phyloP scores from a whole-genome alignment of 257 asterid species.

The Phtheirospermum japonicum region DNA sequence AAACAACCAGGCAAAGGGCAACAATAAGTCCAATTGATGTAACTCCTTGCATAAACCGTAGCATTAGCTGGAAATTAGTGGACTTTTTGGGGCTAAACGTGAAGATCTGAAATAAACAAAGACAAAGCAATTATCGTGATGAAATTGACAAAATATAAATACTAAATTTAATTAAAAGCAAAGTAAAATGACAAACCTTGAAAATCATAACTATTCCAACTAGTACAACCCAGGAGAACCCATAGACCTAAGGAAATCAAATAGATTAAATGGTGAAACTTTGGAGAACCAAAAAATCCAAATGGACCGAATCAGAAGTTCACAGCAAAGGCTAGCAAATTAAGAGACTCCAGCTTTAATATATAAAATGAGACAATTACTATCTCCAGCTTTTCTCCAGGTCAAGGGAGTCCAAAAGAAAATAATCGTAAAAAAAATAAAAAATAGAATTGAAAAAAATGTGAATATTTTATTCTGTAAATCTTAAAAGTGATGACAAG shows the following conservation, averaged over 20 bases:
- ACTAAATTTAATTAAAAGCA: slow-evolving; percentile 8
- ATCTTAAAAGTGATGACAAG: slow-evolving; percentile 1
- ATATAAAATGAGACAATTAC: background rate
- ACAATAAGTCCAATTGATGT: slow-evolving; percentile 77
- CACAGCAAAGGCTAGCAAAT: background rate
- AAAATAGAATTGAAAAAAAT: too few species aligned
- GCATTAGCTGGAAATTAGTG: slow-evolving; percentile 83
- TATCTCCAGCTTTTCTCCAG: background rate
- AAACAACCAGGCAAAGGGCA: slow-evolving; percentile 71
- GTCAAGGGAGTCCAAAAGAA: background rate
- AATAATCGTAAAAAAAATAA: background rate
- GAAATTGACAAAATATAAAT: background rate
- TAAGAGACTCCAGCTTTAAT: slow-evolving; percentile 7
- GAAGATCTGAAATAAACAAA: slow-evolving; percentile 58
- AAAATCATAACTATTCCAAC: slow-evolving; percentile 75
- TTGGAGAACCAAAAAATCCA: background rate
- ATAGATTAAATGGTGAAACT: slow-evolving; percentile 19
- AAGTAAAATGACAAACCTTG: slow-evolving; percentile 55
- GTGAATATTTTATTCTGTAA: background rate
- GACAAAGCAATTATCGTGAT: slow-evolving; percentile 11
- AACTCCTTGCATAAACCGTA: slow-evolving; percentile 91
- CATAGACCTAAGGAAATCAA: slow-evolving; percentile 57
- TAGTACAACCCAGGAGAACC: slow-evolving; percentile 92
- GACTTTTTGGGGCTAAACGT: slow-evolving; percentile 80
- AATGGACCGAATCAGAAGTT: slow-evolving; percentile 17